Evolutionary conservation across 495 filamentous ascomycete species (phyloP).

Genomic region (Penicillium lividum): DNA sequence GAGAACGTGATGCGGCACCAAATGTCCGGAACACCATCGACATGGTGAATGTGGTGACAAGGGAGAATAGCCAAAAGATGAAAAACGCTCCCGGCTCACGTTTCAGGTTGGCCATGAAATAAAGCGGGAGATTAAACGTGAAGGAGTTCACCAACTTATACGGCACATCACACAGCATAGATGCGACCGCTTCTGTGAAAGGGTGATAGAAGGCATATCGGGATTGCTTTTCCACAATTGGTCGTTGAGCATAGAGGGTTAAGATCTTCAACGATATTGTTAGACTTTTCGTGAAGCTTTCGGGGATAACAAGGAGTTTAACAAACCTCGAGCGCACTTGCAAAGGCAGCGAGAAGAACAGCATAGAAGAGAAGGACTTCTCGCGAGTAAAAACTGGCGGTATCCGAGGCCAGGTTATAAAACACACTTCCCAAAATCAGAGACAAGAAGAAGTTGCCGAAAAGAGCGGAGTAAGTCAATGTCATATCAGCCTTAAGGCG

Average conservation of each 20-base stretch:
- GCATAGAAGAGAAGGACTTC: constrained; percentile 86
- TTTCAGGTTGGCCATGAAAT: constrained; percentile 3
- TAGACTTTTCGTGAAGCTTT: neutral
- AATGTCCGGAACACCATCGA: constrained; percentile 82
- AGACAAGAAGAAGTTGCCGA: constrained; percentile 73
- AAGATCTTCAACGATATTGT: constrained; percentile 43
- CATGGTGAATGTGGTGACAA: constrained; percentile 67
- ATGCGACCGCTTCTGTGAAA: constrained; percentile 80
- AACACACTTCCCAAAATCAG: constrained; percentile 82
- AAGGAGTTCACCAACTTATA: constrained; percentile 41
- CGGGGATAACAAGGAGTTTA: neutral
- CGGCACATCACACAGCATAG: constrained; percentile 80
- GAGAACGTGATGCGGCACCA: constrained; percentile 73
- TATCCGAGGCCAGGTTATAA: constrained; percentile 66
- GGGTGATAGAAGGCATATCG: constrained; percentile 90
- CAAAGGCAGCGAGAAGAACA: constrained; percentile 81
- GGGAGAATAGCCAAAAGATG: constrained; percentile 57
- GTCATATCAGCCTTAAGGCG: constrained; percentile 68
- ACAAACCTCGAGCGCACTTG: constrained; percentile 62
- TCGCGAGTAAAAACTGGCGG: constrained; percentile 72
- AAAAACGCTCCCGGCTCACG: constrained; percentile 7
- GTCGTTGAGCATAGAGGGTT: constrained; percentile 80
- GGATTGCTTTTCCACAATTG: constrained; percentile 88
- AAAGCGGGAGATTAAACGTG: neutral
- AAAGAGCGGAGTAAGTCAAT: constrained; percentile 71